phyloP scores from a whole-genome alignment of 495 filamentous ascomycete species.

The Ramalina intermedia region DNA sequence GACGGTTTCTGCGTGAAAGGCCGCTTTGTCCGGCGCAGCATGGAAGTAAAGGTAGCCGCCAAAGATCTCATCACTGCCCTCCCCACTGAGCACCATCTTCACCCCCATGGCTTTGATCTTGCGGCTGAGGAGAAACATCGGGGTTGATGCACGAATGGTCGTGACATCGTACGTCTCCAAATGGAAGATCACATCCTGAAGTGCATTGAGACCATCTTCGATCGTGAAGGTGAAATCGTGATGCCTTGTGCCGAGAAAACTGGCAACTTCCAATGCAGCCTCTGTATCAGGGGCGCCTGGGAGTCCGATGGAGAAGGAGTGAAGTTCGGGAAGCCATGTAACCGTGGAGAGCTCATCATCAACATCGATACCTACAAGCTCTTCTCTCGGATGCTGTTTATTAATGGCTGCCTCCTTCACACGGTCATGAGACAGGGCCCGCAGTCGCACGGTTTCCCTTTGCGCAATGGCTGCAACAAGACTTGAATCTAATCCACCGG shows the following conservation, averaged over 20 bases:
- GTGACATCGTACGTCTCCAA: slow-evolving; percentile 96
- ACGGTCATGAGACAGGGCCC: slow-evolving; percentile 34
- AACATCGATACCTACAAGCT: slow-evolving; percentile 88
- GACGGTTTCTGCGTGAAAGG: slow-evolving; percentile 88
- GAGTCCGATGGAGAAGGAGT: slow-evolving; percentile 96
- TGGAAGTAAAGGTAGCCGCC: slow-evolving; percentile 99
- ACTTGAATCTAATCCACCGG: slow-evolving; percentile 90
- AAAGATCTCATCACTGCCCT: slow-evolving; percentile 95
- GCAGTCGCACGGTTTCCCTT: slow-evolving; percentile 69
- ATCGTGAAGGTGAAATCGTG: slow-evolving; percentile 97
- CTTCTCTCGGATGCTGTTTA: slow-evolving; percentile 37
- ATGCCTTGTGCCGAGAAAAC: slow-evolving; percentile 92
- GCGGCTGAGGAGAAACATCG: slow-evolving; percentile 92
- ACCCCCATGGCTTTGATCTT: slow-evolving; percentile 99
- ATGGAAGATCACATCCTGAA: slow-evolving; percentile 95
- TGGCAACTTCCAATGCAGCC: slow-evolving; percentile 79
- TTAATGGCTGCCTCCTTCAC: slow-evolving; percentile 29
- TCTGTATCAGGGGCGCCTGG: slow-evolving; percentile 79
- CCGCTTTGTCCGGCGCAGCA: slow-evolving; percentile 74
- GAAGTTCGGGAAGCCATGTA: slow-evolving; percentile 81
- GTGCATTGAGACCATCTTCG: slow-evolving; percentile 87
- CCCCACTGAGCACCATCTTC: slow-evolving; percentile 96
- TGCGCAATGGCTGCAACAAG: slow-evolving; percentile 92
- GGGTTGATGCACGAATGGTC: slow-evolving; percentile 93
- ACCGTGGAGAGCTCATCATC: slow-evolving; percentile 78